phyloP scores from a whole-genome alignment of 2,329 filamentous ascomycete species.

The Stagonosporopsis rhizophila region DNA sequence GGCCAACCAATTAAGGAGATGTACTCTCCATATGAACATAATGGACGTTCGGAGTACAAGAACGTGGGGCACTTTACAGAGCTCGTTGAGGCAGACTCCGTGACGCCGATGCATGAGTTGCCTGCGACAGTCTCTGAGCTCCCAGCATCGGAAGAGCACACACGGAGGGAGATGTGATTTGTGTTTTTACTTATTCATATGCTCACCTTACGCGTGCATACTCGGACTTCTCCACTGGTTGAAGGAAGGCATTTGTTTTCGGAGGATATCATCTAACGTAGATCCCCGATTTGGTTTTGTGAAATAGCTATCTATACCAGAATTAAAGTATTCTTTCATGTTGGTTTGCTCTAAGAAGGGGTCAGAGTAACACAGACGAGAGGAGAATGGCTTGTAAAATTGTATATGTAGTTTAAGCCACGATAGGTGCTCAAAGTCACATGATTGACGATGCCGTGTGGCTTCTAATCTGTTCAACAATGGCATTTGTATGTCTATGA shows the following conservation, averaged over 20 bases:
- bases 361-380: neutral
- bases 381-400: conserved; percentile 65
- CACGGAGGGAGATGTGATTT: neutral
- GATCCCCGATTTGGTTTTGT: conserved; percentile 78
- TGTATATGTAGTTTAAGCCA: conserved; percentile 87
- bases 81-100: neutral
- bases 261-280: conserved; percentile 83
- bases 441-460: conserved; percentile 81
- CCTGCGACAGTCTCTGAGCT: neutral
- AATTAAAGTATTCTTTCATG: conserved; percentile 67
- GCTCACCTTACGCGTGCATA: too few species aligned
- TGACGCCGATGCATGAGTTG: neutral
- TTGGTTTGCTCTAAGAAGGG: neutral
- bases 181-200: neutral
- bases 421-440: conserved; percentile 90
- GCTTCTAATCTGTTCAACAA: conserved; percentile 88
- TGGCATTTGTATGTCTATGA: conserved; percentile 97
- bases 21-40: neutral
- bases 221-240: too few species aligned
- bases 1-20: neutral
- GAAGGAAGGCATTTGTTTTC: conserved; percentile 34
- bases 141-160: neutral
- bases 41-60: neutral
- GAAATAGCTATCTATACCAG: conserved; percentile 91
- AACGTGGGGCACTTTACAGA: neutral